Base-by-base conservation (phyloP, 2,329 filamentous ascomycete genomes). In the Albifimbria verrucaria region DNA sequence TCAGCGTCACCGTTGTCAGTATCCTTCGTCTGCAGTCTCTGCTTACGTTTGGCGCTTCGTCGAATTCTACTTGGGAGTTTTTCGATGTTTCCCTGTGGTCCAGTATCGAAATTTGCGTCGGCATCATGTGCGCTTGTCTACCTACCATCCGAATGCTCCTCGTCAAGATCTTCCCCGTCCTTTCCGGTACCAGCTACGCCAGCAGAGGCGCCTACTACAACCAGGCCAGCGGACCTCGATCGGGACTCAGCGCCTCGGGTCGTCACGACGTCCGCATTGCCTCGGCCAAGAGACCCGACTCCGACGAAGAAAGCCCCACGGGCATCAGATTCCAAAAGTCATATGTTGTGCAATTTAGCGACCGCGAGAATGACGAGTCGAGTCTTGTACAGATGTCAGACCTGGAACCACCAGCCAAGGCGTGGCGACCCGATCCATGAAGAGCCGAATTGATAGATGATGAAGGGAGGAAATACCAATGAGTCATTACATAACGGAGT, bases 121-220 rank as follows among this genome's bases (percentile, higher is more conserved):
- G 60, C 25, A 62, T 66, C 52, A 65, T 65, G 39, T 65, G 63
- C 47, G 61, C 59, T 15, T 65, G 62, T 48, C 49, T 66, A 45
- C 63, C 64, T 1, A 55, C 61, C 2, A 50, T 65, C 22, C 57
- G 57, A 10, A 55, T 59, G 36, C 49, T 65, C 12, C 48, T 65
- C 9, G 57, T 59, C 15, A 56, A 64, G 11, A 55, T 70, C 43
- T 63, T 72, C 60, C 71, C 71, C 25, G 25, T 21, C 3, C 46
- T 48, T 9, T 48, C 46, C 9, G 46, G 46, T 7, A 23, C 43
- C 23, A 48, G 46, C 46, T 48, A 48, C 46, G 46, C 25, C 26
- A 48, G 25, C 46, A 48, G 20, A 21, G 46, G 46, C 7, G 46
- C 46, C 25, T 48, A 48, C 46, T 48, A 48, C 46, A 48, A 48